phyloP scores from a whole-genome alignment of 768 basidiomycete species.

The Cyathus striatus region DNA sequence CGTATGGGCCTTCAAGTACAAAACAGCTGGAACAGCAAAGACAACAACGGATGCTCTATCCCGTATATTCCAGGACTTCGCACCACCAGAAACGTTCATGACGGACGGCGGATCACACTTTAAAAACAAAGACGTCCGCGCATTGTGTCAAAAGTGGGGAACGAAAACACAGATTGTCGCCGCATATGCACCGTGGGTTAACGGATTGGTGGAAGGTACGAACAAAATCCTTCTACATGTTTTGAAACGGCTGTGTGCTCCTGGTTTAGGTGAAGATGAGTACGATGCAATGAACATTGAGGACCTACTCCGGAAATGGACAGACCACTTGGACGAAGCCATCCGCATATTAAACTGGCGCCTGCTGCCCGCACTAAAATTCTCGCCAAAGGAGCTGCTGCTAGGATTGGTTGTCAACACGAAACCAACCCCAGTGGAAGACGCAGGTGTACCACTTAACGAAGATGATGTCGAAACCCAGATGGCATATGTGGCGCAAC shows the following conservation, averaged over 20 bases:
- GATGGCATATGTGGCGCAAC: slow-evolving; percentile 22
- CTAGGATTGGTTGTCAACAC: slow-evolving; percentile 17
- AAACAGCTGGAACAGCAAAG: slow-evolving; percentile 17
- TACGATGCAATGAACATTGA: slow-evolving; percentile 9
- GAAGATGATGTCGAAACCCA: slow-evolving; percentile 10
- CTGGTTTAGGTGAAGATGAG: slow-evolving; percentile 20
- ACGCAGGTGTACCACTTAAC: not conserved
- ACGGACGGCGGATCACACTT: slow-evolving; percentile 31
- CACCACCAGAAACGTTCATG: slow-evolving; percentile 25
- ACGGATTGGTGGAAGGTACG: slow-evolving; percentile 12
- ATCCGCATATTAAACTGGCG: slow-evolving; percentile 8
- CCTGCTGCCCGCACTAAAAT: slow-evolving; percentile 8
- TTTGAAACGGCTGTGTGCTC: slow-evolving; percentile 24
- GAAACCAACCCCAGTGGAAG: slow-evolving; percentile 1
- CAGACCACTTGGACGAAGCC: slow-evolving; percentile 22
- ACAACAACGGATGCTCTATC: slow-evolving; percentile 13
- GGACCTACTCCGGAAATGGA: slow-evolving; percentile 21
- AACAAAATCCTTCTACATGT: slow-evolving; percentile 22
- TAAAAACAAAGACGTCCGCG: slow-evolving; percentile 21
- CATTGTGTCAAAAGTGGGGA: slow-evolving; percentile 15
- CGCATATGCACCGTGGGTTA: slow-evolving; percentile 36
- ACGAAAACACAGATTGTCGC: slow-evolving; percentile 13
- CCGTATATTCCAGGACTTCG: slow-evolving; percentile 15
- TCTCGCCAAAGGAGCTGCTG: slow-evolving; percentile 13
- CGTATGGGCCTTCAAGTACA: slow-evolving; percentile 22